Conservation (phyloP, 495 filamentous ascomycete species). For the Daldinia caldariorum region DNA sequence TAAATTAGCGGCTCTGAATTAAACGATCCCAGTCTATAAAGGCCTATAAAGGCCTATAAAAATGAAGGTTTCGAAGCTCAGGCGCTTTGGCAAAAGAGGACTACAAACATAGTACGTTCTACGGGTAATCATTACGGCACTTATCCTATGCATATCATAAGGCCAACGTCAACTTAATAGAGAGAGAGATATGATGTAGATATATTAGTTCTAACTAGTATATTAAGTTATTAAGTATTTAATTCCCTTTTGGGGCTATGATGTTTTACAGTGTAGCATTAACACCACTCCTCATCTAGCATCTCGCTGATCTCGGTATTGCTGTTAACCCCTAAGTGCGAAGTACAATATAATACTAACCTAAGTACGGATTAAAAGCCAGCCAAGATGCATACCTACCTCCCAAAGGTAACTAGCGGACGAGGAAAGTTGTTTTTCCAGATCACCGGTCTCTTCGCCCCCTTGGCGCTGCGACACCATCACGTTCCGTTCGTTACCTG, state of each 20-base stretch:
- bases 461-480: conserved; percentile 44
- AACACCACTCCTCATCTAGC: conserved; percentile 40
- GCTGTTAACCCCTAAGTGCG: conserved; percentile 13
- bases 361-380: too few species aligned
- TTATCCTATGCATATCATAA: conserved; percentile 29
- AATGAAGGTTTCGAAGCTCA: conserved; percentile 28
- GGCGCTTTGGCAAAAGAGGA: conserved; percentile 2
- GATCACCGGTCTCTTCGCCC: conserved; percentile 21
- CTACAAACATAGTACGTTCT: conserved; percentile 24
- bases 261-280: conserved; percentile 45
- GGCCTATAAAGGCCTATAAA: conserved; percentile 23
- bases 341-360: background rate
- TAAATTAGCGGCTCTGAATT: conserved; percentile 4
- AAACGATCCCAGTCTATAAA: conserved; percentile 24
- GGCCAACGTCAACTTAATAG: conserved; percentile 23
- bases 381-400: too few species aligned
- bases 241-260: conserved; percentile 21
- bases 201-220: conserved; percentile 4
- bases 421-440: conserved; percentile 13
- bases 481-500: conserved; percentile 35
- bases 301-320: conserved; percentile 40
- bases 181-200: conserved; percentile 22
- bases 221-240: conserved; percentile 21
- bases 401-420: conserved; percentile 1
- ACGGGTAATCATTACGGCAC: background rate